Evolutionary conservation across 163 green algal genomes (phyloP), one percentile per base, ranked within the genome.

Genomic region (Scenedesmus sp.): DNA sequence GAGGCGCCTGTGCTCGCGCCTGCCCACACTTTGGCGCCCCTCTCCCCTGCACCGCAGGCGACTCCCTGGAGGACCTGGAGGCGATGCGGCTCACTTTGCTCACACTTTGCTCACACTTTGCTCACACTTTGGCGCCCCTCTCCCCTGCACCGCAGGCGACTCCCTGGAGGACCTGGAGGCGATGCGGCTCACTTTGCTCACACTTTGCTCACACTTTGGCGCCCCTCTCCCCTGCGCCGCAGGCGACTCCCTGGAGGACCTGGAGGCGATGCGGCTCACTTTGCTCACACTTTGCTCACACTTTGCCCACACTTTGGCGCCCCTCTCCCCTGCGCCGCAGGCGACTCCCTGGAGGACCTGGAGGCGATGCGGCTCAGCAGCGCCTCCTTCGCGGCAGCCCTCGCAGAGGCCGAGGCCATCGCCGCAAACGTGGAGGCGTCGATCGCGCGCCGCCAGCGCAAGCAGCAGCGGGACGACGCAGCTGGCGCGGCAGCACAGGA

Each of bases 381-480:
- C 49, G 80, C 80, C 2, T 92, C 88, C 15, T 92, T 88, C 72
- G 88, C 88, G 6, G 88, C 88, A 35, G 88, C 88, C 37, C 68
- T 92, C 3, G 88, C 80, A 42, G 88, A 92, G 81, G 88, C 88
- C 2, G 88, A 92, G 61, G 88, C 79, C 18, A 92, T 92, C 37
- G 88, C 88, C 40, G 78, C 79, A 33, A 46, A 65, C 24, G 81
- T 83, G 43, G 88, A 56, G 65, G 88, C 88, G 20, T 83, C 88
- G 9, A 61, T 78, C 12, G 61, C 81, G 20, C 37, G 37, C 16
- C 81, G 37, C 20, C 53, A 80, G 89, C 81, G 49, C 82, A 56
- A 89, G 82, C 89, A 73, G 79, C 37, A 76, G 13, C 24, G 18
- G 42, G 0, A 89, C 24, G 44, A 37, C 37, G 53, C 49, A 49